Base-by-base conservation (phyloP, 2,329 filamentous ascomycete genomes). In the Sporothrix variecibatus region DNA sequence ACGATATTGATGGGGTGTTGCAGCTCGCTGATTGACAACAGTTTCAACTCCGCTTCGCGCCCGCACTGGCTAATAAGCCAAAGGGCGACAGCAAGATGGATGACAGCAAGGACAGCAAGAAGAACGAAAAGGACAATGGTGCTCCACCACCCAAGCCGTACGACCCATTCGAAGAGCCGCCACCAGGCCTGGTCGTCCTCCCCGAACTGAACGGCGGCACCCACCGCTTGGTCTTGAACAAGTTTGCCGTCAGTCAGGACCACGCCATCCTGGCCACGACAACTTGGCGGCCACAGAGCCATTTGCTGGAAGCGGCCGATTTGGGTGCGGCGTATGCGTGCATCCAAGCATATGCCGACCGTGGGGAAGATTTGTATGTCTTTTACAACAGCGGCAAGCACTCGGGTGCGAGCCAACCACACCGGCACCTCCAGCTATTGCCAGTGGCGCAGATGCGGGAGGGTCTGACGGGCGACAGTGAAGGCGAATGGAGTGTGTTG, bases 1-100 rank as follows among this genome's bases (percentile, higher is more conserved):
- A 34, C 34, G 7, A 7, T 7, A 34, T 34, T 34, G 7, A 3
- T 38, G 26, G 34, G 34, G 7, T 34, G 34, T 7, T 34, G 34
- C 34, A 34, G 34, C 12, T 8, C 7, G 17, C 31, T 49, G 4
- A 17, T 0, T 0, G 5, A 3, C 7, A 3, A 6, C 76, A 93
- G 91, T 93, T 93, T 79, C 92, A 94, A 82, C 83, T 94, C 1
- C 90, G 92, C 71, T 94, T 89, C 84, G 92, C 91, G 9, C 91
- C 91, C 0, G 83, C 91, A 0, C 85, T 94, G 4, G 90, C 90
- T 67, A 88, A 88, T 78, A 94, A 94, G 79, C 91, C 92, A 4
- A 89, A 86, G 78, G 83, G 78, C 2, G 43, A 49, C 40, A 43
- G 4, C 40, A 43, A 43, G 40, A 79, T 82, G 5, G 81, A 84